These are phyloP conservation scores for Penicillium turbatum DNA, from an alignment of 495 filamentous ascomycete species.

Conservation along the genomic window DNA sequence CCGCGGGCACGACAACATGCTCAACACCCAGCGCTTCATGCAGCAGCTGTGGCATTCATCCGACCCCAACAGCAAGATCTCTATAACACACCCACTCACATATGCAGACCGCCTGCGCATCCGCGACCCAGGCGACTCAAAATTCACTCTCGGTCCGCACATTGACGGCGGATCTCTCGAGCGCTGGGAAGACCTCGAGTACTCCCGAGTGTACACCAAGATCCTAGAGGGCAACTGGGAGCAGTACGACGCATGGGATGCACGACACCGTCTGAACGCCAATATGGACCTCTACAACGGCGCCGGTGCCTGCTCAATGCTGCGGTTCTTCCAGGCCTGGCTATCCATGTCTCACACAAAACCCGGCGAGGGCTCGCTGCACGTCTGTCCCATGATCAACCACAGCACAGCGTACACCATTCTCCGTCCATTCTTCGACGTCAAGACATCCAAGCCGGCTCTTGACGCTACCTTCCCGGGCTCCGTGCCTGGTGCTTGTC, in stretches of 20 bases:
- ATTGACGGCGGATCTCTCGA: slow-evolving; percentile 81
- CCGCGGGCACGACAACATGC: slow-evolving; percentile 64
- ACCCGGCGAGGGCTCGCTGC: slow-evolving; percentile 71
- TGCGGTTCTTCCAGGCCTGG: slow-evolving; percentile 88
- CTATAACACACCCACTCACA: slow-evolving; percentile 59
- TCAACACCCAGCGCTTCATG: slow-evolving; percentile 65
- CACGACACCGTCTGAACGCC: slow-evolving; percentile 60
- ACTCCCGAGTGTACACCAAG: slow-evolving; percentile 67
- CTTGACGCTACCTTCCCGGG: slow-evolving; percentile 58
- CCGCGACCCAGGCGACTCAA: slow-evolving; percentile 54
- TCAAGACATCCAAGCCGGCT: slow-evolving; percentile 44
- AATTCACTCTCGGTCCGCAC: slow-evolving; percentile 83
- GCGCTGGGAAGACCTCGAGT: slow-evolving; percentile 79
- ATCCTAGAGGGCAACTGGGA: slow-evolving; percentile 79
- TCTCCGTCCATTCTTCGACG: slow-evolving; percentile 77
- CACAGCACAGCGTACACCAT: slow-evolving; percentile 75
- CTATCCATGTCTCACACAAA: slow-evolving; percentile 69
- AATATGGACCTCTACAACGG: slow-evolving; percentile 77
- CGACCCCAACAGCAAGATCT: slow-evolving; percentile 57
- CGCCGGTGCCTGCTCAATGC: slow-evolving; percentile 76
- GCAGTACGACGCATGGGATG: slow-evolving; percentile 75
- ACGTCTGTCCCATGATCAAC: slow-evolving; percentile 74
- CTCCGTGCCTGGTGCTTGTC: slow-evolving; percentile 67
- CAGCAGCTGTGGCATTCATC: slow-evolving; percentile 72
- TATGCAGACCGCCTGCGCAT: slow-evolving; percentile 87